Conservation (phyloP, 331 rosid species). For the Erythrophleum ivorense region DNA sequence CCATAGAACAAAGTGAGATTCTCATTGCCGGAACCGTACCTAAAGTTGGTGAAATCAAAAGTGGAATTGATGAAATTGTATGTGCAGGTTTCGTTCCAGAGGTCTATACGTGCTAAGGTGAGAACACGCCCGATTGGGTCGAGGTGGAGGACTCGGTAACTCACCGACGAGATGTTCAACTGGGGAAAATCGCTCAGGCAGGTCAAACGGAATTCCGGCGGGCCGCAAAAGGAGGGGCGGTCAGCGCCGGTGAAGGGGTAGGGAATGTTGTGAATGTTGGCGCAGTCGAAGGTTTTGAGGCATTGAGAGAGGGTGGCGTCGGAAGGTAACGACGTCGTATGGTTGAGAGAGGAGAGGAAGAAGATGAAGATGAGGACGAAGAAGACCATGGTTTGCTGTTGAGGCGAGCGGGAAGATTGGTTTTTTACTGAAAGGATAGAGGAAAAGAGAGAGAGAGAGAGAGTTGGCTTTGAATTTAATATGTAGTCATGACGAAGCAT, state of each 20-base stretch:
- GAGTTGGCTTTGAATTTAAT: neutral
- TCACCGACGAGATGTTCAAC: conserved; percentile 44
- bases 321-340: conserved; percentile 44
- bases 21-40: conserved; percentile 41
- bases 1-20: conserved; percentile 54
- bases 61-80: conserved; percentile 37
- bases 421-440: neutral
- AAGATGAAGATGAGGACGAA: neutral
- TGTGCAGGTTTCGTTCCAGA: conserved; percentile 64
- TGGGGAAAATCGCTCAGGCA: conserved; percentile 43
- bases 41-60: conserved; percentile 19
- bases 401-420: conserved; percentile 23
- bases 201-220: conserved; percentile 50
- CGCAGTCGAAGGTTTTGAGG: conserved; percentile 59
- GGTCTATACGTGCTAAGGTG: conserved; percentile 60
- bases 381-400: conserved; percentile 39
- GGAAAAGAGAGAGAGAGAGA: too few species aligned
- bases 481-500: neutral
- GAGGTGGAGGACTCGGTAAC: conserved; percentile 51
- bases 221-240: conserved; percentile 60
- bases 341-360: conserved; percentile 37
- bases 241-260: conserved; percentile 64
- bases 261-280: conserved; percentile 48
- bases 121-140: conserved; percentile 34
- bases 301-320: conserved; percentile 44